Conservation (phyloP, 2,329 filamentous ascomycete species). For the Aspergillus neotritici region DNA sequence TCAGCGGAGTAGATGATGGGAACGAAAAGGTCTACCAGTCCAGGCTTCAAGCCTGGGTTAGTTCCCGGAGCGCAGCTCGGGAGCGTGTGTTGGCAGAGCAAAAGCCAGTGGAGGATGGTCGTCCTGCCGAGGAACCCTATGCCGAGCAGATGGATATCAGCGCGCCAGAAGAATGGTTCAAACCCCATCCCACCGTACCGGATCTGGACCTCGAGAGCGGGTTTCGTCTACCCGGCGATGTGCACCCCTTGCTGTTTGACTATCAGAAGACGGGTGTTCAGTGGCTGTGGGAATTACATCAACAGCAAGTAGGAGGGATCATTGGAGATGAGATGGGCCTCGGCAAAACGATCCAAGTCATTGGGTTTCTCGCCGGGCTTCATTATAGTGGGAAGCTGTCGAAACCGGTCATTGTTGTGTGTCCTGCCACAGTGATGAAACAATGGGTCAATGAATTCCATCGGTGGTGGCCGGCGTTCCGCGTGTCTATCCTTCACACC, state of each 20-base stretch:
- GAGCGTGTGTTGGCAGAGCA: conserved; percentile 33
- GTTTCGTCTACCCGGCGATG: conserved; percentile 81
- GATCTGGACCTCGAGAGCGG: conserved; percentile 71
- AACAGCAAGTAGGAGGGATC: conserved; percentile 86
- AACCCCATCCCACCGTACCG: conserved; percentile 74
- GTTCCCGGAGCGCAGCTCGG: conserved; percentile 57
- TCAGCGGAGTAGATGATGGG: conserved; percentile 74
- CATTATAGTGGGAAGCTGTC: conserved; percentile 84
- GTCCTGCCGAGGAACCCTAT: no score
- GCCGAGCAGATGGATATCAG: conserved; percentile 36
- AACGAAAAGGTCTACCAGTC: conserved; percentile 74
- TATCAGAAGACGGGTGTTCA: conserved; percentile 97
- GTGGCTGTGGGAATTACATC: conserved; percentile 90
- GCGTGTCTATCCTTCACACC: conserved; percentile 90
- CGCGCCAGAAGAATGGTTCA: conserved; percentile 62
- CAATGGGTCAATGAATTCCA: conserved; percentile 99
- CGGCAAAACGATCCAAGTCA: conserved; percentile 84
- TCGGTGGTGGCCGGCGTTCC: conserved; percentile 97
- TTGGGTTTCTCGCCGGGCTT: conserved; percentile 79
- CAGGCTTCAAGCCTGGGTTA: conserved; percentile 70
- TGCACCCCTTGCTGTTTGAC: conserved; percentile 85
- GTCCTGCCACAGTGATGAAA: conserved; percentile 87
- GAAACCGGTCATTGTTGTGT: conserved; percentile 84
- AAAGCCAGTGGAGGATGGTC: conserved; percentile 34
- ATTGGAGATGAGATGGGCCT: conserved; percentile 97